Base-by-base conservation (phyloP, 352 stramenopile genomes). In the Aphanomyces invadans region DNA sequence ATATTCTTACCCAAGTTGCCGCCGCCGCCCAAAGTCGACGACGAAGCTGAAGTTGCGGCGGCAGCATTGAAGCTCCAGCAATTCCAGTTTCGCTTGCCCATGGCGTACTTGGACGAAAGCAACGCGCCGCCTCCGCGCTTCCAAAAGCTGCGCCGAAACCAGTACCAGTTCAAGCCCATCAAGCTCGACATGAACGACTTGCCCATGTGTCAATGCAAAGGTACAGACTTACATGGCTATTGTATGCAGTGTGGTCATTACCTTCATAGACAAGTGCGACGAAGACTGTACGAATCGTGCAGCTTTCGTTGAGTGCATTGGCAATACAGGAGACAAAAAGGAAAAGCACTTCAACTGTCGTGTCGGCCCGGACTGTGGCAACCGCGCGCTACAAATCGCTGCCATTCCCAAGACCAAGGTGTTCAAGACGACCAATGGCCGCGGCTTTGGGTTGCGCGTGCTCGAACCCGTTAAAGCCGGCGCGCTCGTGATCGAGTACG, bases 251-350 rank as follows among this genome's bases (percentile, higher is more conserved):
- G n/a, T n/a, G n/a, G n/a, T n/a, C n/a, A n/a, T n/a, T n/a, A n/a
- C 54, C 15, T 31, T 53, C 33, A 5, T 61, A 33, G 70, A 76
- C 19, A 59, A 48, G 17, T 98, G 93, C 62, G 87, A 76, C 52
- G 91, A 98, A n/a, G 72, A 96, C 59, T 98, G 93, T 68, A 95
- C 97, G 63, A 98, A 98, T 66, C 83, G 90, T 1, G 63, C 97
- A 36, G 91, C 86, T 59, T 95, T 95, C 67, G 92, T 88, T 2
- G 93, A 98, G 76, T 98, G 93, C 63, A 90, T 91, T 63, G 90
- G 90, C 0, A 84, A 76, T 63, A 29, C 19, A 3, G 59, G 32
- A n/a, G 65, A 39, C 19, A 93, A 89, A 57, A 74, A 83, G 23
- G 87, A 71, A 57, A 80, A 74, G 63, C 79, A 94, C 55, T 95